Conservation (phyloP, 345 rosid species). For the Boechera stricta region DNA sequence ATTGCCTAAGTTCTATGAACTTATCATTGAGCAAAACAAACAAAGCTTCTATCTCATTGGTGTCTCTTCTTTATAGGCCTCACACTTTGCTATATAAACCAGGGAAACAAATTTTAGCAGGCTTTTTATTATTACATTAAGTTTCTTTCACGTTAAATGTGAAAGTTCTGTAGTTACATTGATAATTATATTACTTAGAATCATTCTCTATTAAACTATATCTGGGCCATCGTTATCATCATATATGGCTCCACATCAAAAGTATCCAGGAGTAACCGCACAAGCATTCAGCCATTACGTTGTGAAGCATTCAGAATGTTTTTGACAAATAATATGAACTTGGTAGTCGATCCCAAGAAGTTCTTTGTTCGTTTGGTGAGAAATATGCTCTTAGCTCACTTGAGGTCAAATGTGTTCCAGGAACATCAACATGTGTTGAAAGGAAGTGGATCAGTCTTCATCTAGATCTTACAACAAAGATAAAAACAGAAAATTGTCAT, state of each 20-base stretch:
- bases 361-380: slow-evolving; percentile 12
- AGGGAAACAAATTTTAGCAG: neutral
- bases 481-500: neutral
- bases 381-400: neutral
- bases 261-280: slow-evolving; percentile 16
- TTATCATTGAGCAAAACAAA: slow-evolving; percentile 13
- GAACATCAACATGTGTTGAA: slow-evolving; percentile 20
- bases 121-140: neutral
- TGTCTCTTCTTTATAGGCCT: slow-evolving; percentile 3
- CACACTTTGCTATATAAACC: slow-evolving; percentile 8
- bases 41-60: neutral
- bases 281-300: slow-evolving; percentile 17
- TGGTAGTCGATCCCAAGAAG: slow-evolving; percentile 23
- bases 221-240: slow-evolving; percentile 5
- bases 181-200: slow-evolving; percentile 4
- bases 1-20: neutral
- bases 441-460: slow-evolving; percentile 10
- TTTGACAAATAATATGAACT: slow-evolving; percentile 2
- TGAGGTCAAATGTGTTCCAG: neutral
- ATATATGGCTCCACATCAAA: slow-evolving; percentile 27
- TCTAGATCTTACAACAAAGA: slow-evolving; percentile 7
- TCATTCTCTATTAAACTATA: neutral
- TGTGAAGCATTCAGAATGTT: slow-evolving; percentile 24
- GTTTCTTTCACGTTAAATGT: neutral
- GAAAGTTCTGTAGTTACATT: neutral